Conservation (phyloP, 2,329 filamentous ascomycete genomes). For the Nemania serpens region DNA sequence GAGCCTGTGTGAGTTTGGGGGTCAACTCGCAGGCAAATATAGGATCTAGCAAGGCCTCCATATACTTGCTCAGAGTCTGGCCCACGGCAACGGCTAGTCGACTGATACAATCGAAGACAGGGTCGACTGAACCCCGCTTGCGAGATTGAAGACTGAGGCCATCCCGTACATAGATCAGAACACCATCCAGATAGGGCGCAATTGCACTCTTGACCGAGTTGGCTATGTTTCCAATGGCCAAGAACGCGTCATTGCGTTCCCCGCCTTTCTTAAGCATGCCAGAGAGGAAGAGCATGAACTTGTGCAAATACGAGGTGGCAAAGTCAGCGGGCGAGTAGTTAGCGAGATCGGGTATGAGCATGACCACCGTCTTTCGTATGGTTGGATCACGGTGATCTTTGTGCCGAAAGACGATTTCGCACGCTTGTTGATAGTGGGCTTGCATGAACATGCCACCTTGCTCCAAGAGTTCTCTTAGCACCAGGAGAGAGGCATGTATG, state of each 20-base stretch:
- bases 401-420: conserved; percentile 88
- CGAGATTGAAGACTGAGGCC: conserved; percentile 81
- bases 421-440: conserved; percentile 86
- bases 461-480: conserved; percentile 88
- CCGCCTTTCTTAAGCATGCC: conserved; percentile 93
- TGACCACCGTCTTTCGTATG: conserved; percentile 86
- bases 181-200: conserved; percentile 90
- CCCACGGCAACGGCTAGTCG: conserved; percentile 94
- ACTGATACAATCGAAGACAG: conserved; percentile 97
- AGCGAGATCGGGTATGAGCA: conserved; percentile 89
- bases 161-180: conserved; percentile 91
- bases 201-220: conserved; percentile 96
- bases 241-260: conserved; percentile 90
- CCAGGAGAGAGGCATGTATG: conserved; percentile 91
- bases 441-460: conserved; percentile 99
- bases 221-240: conserved; percentile 94
- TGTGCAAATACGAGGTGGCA: conserved; percentile 82
- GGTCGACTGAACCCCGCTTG: conserved; percentile 67
- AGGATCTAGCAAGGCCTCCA: conserved; percentile 91
- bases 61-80: conserved; percentile 96
- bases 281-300: conserved; percentile 96
- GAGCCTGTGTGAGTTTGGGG: conserved; percentile 88
- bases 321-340: conserved; percentile 93
- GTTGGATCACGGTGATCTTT: conserved; percentile 90
- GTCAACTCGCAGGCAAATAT: conserved; percentile 97